phyloP scores from a whole-genome alignment of 345 rosid genomes.

The Gossypium mustelinum region DNA sequence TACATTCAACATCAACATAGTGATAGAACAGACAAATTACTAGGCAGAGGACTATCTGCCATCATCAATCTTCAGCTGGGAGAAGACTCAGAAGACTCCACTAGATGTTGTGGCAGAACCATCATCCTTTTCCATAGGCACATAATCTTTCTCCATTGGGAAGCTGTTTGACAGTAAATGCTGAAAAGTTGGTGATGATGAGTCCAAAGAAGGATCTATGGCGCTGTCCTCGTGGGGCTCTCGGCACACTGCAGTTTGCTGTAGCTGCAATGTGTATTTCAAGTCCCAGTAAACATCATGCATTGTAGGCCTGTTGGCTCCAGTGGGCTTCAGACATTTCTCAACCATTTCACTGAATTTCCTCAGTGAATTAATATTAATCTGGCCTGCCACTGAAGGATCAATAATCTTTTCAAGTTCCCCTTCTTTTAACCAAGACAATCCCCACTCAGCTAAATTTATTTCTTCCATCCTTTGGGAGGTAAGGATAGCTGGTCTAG shows the following conservation, averaged over 20 bases:
- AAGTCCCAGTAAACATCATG: constrained; percentile 56
- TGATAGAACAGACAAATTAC: not conserved
- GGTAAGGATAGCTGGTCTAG: constrained; percentile 39
- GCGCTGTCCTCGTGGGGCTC: constrained; percentile 29
- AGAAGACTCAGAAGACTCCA: constrained; percentile 33
- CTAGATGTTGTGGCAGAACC: constrained; percentile 7
- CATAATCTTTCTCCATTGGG: constrained; percentile 16
- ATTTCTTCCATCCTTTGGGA: constrained; percentile 31
- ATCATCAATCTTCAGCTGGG: constrained; percentile 25
- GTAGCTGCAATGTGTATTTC: constrained; percentile 43
- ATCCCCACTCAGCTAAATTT: constrained; percentile 53
- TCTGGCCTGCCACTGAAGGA: constrained; percentile 28
- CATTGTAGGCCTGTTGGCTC: constrained; percentile 52
- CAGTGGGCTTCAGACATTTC: constrained; percentile 52
- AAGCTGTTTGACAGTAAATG: constrained; percentile 28
- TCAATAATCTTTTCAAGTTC: constrained; percentile 41
- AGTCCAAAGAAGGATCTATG: constrained; percentile 21
- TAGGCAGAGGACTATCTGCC: constrained; percentile 26
- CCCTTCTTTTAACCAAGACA: constrained; percentile 28
- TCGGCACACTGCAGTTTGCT: constrained; percentile 22
- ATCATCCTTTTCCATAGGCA: constrained; percentile 10
- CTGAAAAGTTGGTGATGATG: constrained; percentile 19
- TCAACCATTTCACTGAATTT: constrained; percentile 47
- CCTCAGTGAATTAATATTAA: constrained; percentile 35
- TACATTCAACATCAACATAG: not conserved